phyloP scores from a whole-genome alignment of 139 green algal species.

The Chlorella sp. region DNA sequence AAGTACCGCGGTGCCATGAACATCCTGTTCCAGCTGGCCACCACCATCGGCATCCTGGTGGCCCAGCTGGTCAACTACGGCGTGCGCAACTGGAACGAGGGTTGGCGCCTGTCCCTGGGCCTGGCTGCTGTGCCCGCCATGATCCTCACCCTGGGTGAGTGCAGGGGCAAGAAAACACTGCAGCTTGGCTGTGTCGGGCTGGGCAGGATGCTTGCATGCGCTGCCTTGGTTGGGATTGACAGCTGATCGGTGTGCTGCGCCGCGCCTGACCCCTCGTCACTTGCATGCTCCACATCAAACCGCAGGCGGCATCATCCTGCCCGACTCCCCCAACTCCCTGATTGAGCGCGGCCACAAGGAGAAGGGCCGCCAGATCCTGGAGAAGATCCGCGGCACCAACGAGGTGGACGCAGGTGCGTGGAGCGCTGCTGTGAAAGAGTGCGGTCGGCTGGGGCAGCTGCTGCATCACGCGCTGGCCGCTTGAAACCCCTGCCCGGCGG shows the following conservation, averaged over 20 bases:
- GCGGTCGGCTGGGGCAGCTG: no score
- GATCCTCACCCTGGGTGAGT: constrained; percentile 36
- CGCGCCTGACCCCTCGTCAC: no score
- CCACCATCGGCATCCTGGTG: constrained; percentile 52
- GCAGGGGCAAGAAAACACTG: no score
- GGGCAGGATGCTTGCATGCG: no score
- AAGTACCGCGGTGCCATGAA: constrained; percentile 45
- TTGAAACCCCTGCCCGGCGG: no score
- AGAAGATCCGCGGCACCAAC: constrained; percentile 58
- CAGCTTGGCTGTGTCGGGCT: no score
- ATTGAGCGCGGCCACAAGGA: constrained; percentile 54
- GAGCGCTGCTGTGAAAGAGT: no score
- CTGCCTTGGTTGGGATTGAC: no score
- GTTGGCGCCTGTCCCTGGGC: constrained; percentile 48
- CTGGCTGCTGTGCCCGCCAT: constrained; percentile 41
- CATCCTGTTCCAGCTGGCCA: constrained; percentile 52
- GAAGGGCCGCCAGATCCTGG: constrained; percentile 55
- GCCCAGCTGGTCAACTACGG: constrained; percentile 57
- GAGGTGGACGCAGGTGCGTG: constrained; percentile 51
- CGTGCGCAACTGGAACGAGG: constrained; percentile 28
- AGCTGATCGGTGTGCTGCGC: no score
- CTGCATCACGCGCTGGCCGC: no score
- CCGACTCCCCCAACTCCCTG: constrained; percentile 84
- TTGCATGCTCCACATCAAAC: no score
- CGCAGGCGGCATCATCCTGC: constrained; percentile 63